Percentiles rank a stretch among this genome's conserved stretches.
These are phyloP conservation scores for Trichosanthes truncata DNA, from an alignment of 306 rosid genomes.

Conservation along the genomic window DNA sequence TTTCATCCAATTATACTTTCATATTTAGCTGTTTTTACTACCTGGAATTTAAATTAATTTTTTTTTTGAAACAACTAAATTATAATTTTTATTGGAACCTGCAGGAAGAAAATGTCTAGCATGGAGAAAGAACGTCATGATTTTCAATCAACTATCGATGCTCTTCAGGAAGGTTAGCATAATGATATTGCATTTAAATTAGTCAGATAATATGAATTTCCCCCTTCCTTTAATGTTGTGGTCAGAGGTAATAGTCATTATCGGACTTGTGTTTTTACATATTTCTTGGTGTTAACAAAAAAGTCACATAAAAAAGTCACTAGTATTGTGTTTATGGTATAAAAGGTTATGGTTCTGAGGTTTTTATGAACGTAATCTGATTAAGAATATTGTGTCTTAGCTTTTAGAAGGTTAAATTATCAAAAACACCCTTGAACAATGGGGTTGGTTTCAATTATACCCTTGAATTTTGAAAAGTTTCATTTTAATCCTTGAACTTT, in stretches of 20 bases:
- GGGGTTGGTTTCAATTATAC: no score
- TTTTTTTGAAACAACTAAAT: background rate
- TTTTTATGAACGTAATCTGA: background rate
- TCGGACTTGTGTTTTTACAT: background rate
- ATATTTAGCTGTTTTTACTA: background rate
- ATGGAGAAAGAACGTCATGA: constrained; percentile 76
- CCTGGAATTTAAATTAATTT: background rate
- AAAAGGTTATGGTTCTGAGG: background rate
- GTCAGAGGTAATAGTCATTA: background rate
- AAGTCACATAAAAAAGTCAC: background rate
- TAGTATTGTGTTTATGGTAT: background rate
- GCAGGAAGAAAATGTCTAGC: constrained; percentile 81
- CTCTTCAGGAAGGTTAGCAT: constrained; percentile 80
- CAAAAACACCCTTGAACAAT: no score
- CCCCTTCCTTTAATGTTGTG: background rate
- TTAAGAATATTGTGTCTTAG: background rate
- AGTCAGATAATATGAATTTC: background rate
- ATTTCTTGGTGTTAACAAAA: background rate
- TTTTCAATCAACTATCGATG: constrained; percentile 72
- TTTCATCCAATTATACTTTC: background rate
- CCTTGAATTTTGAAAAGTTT: no score
- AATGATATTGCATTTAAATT: background rate
- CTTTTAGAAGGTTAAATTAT: no score
- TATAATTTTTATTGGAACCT: constrained; percentile 19
- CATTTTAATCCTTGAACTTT: no score